Conservation (phyloP, 148 eudicot genomes). For the Agrostemma githago region DNA sequence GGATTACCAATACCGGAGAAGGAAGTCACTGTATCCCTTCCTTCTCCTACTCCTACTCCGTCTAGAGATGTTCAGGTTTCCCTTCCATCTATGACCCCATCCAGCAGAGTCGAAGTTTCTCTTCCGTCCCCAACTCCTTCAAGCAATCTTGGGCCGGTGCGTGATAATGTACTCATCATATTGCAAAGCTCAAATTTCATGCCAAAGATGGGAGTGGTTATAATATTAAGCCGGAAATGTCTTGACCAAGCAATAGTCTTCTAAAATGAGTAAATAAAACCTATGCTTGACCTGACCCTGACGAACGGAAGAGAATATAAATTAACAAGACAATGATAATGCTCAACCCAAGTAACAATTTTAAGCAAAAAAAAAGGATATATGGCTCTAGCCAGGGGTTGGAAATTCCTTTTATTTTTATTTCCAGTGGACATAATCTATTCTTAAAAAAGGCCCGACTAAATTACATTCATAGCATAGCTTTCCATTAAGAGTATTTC, state of each 20-base stretch:
- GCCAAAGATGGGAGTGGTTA: slow-evolving; percentile 18
- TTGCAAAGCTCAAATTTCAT: slow-evolving; percentile 32
- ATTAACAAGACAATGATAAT: not conserved
- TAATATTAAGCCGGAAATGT: slow-evolving; percentile 3
- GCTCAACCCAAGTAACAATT: not conserved
- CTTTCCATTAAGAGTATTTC: too few species aligned
- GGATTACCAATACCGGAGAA: slow-evolving; percentile 34
- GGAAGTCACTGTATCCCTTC: slow-evolving; percentile 34
- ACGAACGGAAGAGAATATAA: not conserved
- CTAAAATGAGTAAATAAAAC: not conserved
- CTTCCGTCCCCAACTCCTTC: slow-evolving; percentile 98
- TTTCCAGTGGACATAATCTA: not conserved
- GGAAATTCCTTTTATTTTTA: not conserved
- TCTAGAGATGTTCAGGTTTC: slow-evolving; percentile 44
- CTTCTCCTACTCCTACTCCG: slow-evolving; percentile 37
- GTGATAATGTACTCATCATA: slow-evolving; percentile 54
- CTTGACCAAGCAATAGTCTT: slow-evolving; percentile 6
- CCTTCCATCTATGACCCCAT: slow-evolving; percentile 93
- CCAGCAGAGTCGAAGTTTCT: slow-evolving; percentile 80
- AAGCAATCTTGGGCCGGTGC: slow-evolving; percentile 90
- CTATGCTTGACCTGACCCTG: not conserved
- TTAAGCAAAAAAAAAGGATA: not conserved
- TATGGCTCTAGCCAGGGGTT: not conserved
- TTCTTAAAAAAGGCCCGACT: not conserved
- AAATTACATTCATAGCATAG: too few species aligned